phyloP scores from a whole-genome alignment of 2,329 filamentous ascomycete species.

The Calonectria pauciramosa region DNA sequence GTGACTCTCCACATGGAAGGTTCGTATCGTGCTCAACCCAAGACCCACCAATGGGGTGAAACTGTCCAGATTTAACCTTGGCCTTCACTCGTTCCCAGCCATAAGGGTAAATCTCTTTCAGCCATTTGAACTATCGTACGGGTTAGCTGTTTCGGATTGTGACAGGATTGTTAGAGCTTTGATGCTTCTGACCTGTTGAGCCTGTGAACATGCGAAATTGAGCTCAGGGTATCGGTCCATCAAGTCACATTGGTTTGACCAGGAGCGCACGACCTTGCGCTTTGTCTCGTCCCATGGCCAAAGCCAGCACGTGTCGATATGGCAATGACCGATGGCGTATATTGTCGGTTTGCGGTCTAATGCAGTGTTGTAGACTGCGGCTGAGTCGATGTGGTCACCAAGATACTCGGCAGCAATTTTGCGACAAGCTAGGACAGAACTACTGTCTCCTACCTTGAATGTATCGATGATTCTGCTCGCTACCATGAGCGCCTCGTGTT shows the following conservation, averaged over 20 bases:
- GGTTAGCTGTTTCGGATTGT: conserved; percentile 74
- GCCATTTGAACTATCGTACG: conserved; percentile 82
- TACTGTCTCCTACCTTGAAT: conserved; percentile 84
- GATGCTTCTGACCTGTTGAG: conserved; percentile 83
- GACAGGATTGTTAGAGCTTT: conserved; percentile 77
- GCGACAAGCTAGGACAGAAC: conserved; percentile 83
- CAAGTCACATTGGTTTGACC: conserved; percentile 95
- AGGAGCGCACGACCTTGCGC: conserved; percentile 93
- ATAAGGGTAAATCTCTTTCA: conserved; percentile 88
- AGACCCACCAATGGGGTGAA: conserved; percentile 95
- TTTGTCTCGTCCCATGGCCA: conserved; percentile 99
- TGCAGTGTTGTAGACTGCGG: conserved; percentile 8
- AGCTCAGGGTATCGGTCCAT: conserved; percentile 96
- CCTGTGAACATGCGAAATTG: conserved; percentile 92
- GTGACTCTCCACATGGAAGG: conserved; percentile 93
- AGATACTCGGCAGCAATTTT: conserved; percentile 72
- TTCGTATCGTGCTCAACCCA: conserved; percentile 99
- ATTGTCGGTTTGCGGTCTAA: conserved; percentile 83
- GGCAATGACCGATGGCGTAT: conserved; percentile 93
- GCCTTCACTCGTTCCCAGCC: conserved; percentile 91
- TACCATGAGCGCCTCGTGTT: conserved; percentile 86
- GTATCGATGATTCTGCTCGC: conserved; percentile 90
- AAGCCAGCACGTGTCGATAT: conserved; percentile 98
- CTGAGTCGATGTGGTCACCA: conserved; percentile 16
- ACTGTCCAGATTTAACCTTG: conserved; percentile 90